phyloP scores from a whole-genome alignment of 257 asterid species.

The Lithospermum erythrorhizon region DNA sequence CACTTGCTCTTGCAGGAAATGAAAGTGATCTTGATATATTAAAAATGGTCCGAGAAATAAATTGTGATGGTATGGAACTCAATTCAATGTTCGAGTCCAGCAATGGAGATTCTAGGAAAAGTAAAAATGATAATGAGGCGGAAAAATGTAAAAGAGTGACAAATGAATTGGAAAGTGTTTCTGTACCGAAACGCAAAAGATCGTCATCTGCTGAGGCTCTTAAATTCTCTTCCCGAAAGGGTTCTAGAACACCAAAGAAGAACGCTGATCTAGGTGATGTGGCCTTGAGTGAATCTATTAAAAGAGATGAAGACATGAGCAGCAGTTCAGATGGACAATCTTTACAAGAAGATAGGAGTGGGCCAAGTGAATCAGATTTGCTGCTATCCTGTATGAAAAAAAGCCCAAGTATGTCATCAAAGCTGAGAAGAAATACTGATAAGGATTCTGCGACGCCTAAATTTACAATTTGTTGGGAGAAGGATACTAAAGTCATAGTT shows the following conservation, averaged over 20 bases:
- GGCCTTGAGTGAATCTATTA: constrained; percentile 25
- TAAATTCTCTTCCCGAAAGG: constrained; percentile 26
- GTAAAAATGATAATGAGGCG: constrained; percentile 27
- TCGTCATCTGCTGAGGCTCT: constrained; percentile 43
- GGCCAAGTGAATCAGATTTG: constrained; percentile 46
- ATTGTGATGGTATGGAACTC: constrained; percentile 41
- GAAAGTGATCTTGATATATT: constrained; percentile 64
- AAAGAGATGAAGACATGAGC: constrained; percentile 38
- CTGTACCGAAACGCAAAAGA: constrained; percentile 78
- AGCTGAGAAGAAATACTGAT: constrained; percentile 51
- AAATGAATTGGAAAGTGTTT: constrained; percentile 41
- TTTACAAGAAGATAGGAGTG: constrained; percentile 28
- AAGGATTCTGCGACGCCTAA: constrained; percentile 28
- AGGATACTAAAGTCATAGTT: constrained; percentile 10
- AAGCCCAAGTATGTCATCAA: constrained; percentile 34
- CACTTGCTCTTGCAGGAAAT: constrained; percentile 21
- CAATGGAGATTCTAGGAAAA: constrained; percentile 57
- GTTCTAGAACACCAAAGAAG: constrained; percentile 25
- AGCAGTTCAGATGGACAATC: constrained; percentile 43
- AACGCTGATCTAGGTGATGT: constrained; percentile 14
- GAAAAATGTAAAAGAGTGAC: constrained; percentile 49
- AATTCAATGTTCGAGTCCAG: constrained; percentile 54
- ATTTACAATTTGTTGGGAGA: constrained; percentile 16
- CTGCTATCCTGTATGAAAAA: constrained; percentile 32
- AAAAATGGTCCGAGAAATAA: constrained; percentile 81